Evolutionary conservation across 2,329 filamentous ascomycete species (phyloP), one percentile per base, ranked within the genome.

Genomic region (Lachnellula cervina): DNA sequence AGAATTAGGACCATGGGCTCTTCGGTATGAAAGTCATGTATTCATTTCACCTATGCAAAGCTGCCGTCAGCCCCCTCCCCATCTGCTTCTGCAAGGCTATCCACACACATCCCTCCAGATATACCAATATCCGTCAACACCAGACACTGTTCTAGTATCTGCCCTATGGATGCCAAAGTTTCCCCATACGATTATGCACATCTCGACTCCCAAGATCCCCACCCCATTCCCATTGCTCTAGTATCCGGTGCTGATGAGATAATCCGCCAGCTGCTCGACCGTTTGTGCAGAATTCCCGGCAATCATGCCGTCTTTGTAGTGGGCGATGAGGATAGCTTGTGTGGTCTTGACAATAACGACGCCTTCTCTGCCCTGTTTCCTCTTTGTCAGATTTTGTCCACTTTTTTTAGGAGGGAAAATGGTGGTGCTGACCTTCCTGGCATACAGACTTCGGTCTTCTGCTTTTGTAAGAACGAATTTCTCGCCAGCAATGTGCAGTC

Each of bases 241-340:
- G 80, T 95, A 96, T 62, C 67, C 67, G 14, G 57, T 49, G 46
- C 84, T 83, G 62, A 89, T 85, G 62, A 96, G 83, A 79, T 97
- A 97, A 74, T 96, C 89, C 68, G 83, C 90, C 61, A 99, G 81
- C 67, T 84, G 80, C 78, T 93, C 89, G 64, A 96, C 88, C 49
- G 88, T 89, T 71, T 82, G 82, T 67, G 86, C 86, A 61, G 90
- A 86, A 72, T 87, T 86, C 70, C 89, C 86, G 51, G 88, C 89
- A 72, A 88, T 80, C 65, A 86, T 77, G 60, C 73, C 72, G 72
- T 96, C 90, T 64, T 79, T 80, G 80, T 97, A 90, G 79, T 96
- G 90, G 65, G 84, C 88, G 71, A 99, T 76, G 71, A 99, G 83
- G 72, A 97, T 86, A 65, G 91, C 90, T 76, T 95, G 87, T 69